A percentile compares a stretch with the other conserved stretches of the same genome.
phyloP scores from a whole-genome alignment of 768 basidiomycete species.

The Lentinula raphanica region DNA sequence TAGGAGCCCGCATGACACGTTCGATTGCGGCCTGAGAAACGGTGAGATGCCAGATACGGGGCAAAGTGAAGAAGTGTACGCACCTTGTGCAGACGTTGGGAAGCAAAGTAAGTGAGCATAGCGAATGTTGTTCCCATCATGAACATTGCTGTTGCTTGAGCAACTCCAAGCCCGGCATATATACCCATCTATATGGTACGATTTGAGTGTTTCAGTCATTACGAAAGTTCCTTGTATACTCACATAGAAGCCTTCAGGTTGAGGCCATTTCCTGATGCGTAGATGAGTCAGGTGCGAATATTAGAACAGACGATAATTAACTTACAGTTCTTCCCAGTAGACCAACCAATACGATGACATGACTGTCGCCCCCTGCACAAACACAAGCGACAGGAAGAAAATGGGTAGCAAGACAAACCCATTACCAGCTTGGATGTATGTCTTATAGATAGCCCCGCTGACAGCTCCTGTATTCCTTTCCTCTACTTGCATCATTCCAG shows the following conservation, averaged over 20 bases:
- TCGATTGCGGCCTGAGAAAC: conserved; percentile 47
- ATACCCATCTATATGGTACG: conserved; percentile 63
- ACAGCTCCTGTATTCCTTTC: conserved; percentile 79
- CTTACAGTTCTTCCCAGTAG: conserved; percentile 74
- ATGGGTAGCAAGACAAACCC: conserved; percentile 63
- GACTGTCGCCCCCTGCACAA: conserved; percentile 68
- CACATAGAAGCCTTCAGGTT: conserved; percentile 67
- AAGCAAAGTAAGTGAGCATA: conserved; percentile 72
- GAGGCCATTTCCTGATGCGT: conserved; percentile 43
- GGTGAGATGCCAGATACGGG: not conserved
- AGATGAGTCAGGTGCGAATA: conserved; percentile 10
- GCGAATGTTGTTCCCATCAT: conserved; percentile 62
- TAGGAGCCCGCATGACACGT: conserved; percentile 78
- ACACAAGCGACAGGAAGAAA: conserved; percentile 50
- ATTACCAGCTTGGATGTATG: conserved; percentile 67
- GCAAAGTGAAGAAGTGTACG: conserved; percentile 10
- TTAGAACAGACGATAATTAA: conserved; percentile 4
- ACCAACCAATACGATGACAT: conserved; percentile 82
- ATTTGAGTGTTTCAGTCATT: not conserved
- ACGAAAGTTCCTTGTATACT: conserved; percentile 17
- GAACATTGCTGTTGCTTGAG: conserved; percentile 66
- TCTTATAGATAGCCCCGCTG: conserved; percentile 44
- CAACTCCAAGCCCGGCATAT: conserved; percentile 68
- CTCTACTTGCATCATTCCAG: conserved; percentile 74
- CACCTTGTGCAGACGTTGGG: conserved; percentile 59